Conservation (phyloP, 2,329 filamentous ascomycete species). For the Penicillium sp. region DNA sequence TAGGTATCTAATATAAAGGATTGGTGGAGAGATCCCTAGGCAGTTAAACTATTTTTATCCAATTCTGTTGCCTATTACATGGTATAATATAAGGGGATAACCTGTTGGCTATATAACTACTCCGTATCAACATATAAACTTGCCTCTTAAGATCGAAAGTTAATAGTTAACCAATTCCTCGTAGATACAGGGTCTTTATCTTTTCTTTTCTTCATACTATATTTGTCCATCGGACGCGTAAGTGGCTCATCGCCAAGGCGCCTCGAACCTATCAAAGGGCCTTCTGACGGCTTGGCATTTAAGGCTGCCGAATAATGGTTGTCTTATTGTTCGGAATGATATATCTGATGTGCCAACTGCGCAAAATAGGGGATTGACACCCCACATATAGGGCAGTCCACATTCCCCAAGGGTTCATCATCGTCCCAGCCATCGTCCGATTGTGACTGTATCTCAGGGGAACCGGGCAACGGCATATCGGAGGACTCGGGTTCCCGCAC, state of each 20-base stretch:
- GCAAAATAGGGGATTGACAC: slow-evolving; percentile 44
- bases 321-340: slow-evolving; percentile 29
- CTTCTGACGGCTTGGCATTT: neutral
- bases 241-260: neutral
- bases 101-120: no score
- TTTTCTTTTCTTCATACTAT: neutral
- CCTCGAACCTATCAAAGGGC: neutral
- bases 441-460: neutral
- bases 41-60: neutral
- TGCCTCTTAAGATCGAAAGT: no score
- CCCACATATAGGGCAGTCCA: slow-evolving; percentile 39
- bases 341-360: slow-evolving; percentile 42
- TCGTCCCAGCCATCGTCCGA: slow-evolving; percentile 27
- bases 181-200: neutral
- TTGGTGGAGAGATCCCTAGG: neutral
- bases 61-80: neutral
- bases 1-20: neutral
- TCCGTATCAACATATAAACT: neutral
- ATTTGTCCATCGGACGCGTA: neutral
- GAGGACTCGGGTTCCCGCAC: slow-evolving; percentile 30
- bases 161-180: no score
- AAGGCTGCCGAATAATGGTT: slow-evolving; percentile 7
- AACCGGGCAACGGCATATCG: neutral
- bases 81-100: neutral
- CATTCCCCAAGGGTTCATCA: slow-evolving; percentile 23